Evolutionary conservation across 768 basidiomycete species (phyloP), one percentile per base, ranked within the genome.

Genomic region (Hygrocybe punicea): DNA sequence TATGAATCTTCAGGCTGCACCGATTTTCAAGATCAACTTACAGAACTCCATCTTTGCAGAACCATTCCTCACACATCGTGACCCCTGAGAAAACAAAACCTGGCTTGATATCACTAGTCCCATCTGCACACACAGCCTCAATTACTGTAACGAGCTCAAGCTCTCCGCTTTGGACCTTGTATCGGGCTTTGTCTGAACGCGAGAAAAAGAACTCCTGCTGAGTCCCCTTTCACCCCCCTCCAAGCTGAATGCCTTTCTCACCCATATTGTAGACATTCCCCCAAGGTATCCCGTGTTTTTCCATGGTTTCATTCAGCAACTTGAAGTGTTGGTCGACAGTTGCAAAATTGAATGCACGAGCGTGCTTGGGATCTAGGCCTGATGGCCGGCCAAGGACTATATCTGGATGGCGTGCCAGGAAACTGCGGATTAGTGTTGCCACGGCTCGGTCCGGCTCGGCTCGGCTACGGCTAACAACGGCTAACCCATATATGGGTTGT

Each of bases 141-240:
- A 80, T 69, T 21, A 79, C 63, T 0, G 76, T 79, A 19, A 79
- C 69, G 2, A 78, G 69, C 58, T 79, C 69, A 0, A 73, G 69
- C 33, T 72, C 68, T 6, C 57, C 71, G 58, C 65, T 70, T 4
- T 60, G 52, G 2, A 65, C 53, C 23, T 63, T 57, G 51, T 71
- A 70, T 7, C 58, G 51, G 1, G 45, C 34, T 3, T 58, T 50
- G 11, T 64, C 50, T 4, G 61, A 51, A 1, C 63, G 59, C 11
- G 59, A 47, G 51, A 69, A 53, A 53, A 73, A 65, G 35, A 54
- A 36, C 39, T 47, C 37, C 17, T 29, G 36, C 33, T 58, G 62
- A 36, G 46, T 47, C 0, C 51, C 21, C 62, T 56, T 51, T 51
- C 52, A 39, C 13, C 37, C 51, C 13, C 51, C 51, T 53, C 51